Conservation (phyloP, 2,329 filamentous ascomycete genomes). For the Pseudogymnoascus verrucosus region DNA sequence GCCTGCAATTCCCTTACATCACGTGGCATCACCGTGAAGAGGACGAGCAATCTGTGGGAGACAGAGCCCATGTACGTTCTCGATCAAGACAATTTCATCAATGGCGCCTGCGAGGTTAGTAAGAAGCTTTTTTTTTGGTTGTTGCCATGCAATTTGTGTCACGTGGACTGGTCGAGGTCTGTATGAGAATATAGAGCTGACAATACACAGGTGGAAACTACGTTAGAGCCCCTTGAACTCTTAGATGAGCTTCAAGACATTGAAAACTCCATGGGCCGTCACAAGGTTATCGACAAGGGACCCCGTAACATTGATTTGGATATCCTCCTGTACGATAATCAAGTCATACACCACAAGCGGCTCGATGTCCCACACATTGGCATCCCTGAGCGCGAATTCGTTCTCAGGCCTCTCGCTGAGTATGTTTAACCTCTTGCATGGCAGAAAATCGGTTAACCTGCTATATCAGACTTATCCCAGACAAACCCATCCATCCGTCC, state of each 20-base stretch:
- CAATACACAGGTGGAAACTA: constrained; percentile 64
- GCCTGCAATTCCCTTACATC: constrained; percentile 72
- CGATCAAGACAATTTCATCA: constrained; percentile 82
- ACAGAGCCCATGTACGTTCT: constrained; percentile 95
- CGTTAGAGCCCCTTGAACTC: constrained; percentile 63
- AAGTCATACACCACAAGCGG: constrained; percentile 57
- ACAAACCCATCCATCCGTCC: constrained; percentile 42
- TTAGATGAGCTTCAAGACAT: constrained; percentile 77
- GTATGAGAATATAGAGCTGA: constrained; percentile 10
- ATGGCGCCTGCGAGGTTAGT: constrained; percentile 83
- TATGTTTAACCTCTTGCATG: constrained; percentile 31
- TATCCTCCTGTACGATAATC: constrained; percentile 72
- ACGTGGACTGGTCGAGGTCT: background rate
- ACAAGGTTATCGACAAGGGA: constrained; percentile 84
- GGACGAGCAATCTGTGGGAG: constrained; percentile 87
- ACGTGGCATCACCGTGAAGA: constrained; percentile 62
- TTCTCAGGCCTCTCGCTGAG: constrained; percentile 79
- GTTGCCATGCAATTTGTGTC: background rate
- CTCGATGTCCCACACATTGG: constrained; percentile 78
- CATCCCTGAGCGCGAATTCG: constrained; percentile 89
- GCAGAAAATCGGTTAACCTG: constrained; percentile 12
- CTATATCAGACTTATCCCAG: constrained; percentile 44
- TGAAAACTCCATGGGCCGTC: constrained; percentile 69
- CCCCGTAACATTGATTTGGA: constrained; percentile 93
- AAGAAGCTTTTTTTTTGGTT: background rate